These are phyloP conservation scores for Martiniozyma asiatica DNA, from an alignment of 1,139 yeast species.

Conservation along the genomic window DNA sequence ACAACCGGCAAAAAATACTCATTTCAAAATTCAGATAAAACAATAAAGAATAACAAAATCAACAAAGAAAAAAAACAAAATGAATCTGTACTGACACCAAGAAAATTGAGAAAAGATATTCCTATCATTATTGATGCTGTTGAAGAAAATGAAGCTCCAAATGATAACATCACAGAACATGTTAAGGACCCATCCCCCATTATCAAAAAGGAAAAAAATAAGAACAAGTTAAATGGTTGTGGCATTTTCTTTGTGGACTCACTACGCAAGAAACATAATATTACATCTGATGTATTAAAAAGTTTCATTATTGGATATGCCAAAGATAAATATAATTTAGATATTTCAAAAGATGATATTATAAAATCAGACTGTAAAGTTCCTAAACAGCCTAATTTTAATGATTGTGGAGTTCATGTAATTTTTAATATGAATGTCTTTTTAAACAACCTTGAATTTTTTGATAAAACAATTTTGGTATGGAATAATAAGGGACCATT, in stretches of 20 bases:
- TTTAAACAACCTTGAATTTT: conserved; percentile 17
- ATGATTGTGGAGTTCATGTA: conserved; percentile 93
- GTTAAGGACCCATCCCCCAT: no score
- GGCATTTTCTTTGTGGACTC: conserved; percentile 79
- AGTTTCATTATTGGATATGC: conserved; percentile 63
- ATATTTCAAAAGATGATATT: conserved; percentile 33
- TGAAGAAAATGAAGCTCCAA: no score
- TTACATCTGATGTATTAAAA: conserved; percentile 44
- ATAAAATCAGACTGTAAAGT: conserved; percentile 42
- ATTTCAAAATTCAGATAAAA: no score
- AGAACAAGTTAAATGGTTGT: conserved; percentile 26
- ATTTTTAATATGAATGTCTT: conserved; percentile 67
- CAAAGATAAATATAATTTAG: conserved; percentile 43
- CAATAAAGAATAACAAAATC: no score
- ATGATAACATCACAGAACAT: no score
- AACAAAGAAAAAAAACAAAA: no score
- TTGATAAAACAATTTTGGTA: conserved; percentile 13
- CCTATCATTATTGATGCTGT: no score
- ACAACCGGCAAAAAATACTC: no score
- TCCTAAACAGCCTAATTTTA: conserved; percentile 78
- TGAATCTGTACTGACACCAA: no score
- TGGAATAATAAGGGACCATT: conserved; percentile 14
- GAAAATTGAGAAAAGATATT: no score
- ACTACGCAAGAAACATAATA: conserved; percentile 43
- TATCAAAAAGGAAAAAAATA: neutral